Base-by-base conservation (phyloP, 2,329 filamentous ascomycete genomes). In the Trichoderma sp. region DNA sequence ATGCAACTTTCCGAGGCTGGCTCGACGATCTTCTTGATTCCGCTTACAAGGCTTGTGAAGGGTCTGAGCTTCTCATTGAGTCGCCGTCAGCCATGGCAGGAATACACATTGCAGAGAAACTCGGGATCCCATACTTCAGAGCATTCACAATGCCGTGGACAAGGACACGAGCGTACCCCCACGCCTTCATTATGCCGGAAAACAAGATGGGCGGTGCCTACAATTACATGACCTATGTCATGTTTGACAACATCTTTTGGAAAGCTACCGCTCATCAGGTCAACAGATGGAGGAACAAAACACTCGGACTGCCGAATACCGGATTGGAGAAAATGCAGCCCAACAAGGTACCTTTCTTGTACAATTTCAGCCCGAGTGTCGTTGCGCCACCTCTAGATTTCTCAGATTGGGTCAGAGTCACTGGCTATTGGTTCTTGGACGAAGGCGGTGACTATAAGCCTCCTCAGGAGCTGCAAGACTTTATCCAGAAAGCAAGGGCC, bases 141-240 rank as follows among this genome's bases (percentile, higher is more conserved):
- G 95, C 94, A 0, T 99, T 99, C 77, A 97, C 94, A 21, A 99
- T 99, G 96, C 96, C 96, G 0, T 99, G 96, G 96, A 97, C 96
- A 0, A 89, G 94, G 60, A 99, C 96, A 19, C 87, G 96, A 65
- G 94, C 95, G 0, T 99, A 99, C 75, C 96, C 96, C 2, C 96
- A 99, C 79, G 96, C 96, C 0, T 99, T 99, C 80, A 91, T 95
- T 31, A 94, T 96, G 71, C 92, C 94, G 1, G 92, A 96, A 71
- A 90, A 92, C 79, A 97, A 97, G 81, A 93, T 97, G 89, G 96
- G 96, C 67, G 96, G 96, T 29, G 91, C 91, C 0, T 98, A 97
- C 83, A 99, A 99, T 77, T 94, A 94, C 77, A 90, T 97, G 76
- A 96, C 94, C 0, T 99, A 99, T 74, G 90, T 97, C 71, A 92